Evolutionary conservation across 352 stramenopile species (phyloP).

Genomic region (Globisporangium acanthophoron): DNA sequence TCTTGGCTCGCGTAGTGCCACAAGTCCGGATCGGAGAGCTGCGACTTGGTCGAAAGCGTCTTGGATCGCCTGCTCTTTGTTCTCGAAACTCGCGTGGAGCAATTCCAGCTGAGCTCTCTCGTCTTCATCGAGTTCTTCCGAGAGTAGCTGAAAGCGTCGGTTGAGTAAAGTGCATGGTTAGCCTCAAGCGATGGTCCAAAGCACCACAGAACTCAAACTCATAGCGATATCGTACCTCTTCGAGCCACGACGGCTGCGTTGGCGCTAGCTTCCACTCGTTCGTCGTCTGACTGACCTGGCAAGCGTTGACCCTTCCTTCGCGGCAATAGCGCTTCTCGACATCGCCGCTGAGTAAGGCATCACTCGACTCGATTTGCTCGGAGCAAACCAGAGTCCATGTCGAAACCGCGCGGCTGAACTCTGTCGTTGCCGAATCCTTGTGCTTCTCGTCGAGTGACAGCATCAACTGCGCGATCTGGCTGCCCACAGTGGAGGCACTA

Average conservation of each 20-base stretch:
- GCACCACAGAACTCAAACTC: background rate
- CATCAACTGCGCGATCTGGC: slow-evolving; percentile 9
- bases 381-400: slow-evolving; percentile 2
- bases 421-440: background rate
- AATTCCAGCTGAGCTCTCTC: slow-evolving; percentile 1
- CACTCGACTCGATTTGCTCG: background rate
- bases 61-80: slow-evolving; percentile 6
- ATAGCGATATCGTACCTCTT: slow-evolving; percentile 5
- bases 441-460: background rate
- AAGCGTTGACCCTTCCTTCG: background rate
- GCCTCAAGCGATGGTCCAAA: background rate
- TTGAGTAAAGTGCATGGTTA: background rate
- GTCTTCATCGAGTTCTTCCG: slow-evolving; percentile 7
- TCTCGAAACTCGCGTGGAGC: background rate
- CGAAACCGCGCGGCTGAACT: background rate
- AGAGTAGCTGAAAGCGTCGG: slow-evolving; percentile 7
- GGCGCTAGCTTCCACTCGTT: slow-evolving; percentile 6
- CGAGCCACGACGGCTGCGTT: slow-evolving; percentile 10
- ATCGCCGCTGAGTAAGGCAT: background rate
- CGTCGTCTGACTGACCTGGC: background rate
- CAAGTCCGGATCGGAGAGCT: slow-evolving; percentile 3
- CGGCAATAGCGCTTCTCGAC: slow-evolving; percentile 1
- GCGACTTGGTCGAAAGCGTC: slow-evolving; percentile 12
- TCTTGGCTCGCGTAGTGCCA: background rate
- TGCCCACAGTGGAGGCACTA: background rate